Percentiles rank a stretch among this genome's conserved stretches.
Conservation (phyloP, 306 rosid species). For the Gynostemma pentaphyllum region DNA sequence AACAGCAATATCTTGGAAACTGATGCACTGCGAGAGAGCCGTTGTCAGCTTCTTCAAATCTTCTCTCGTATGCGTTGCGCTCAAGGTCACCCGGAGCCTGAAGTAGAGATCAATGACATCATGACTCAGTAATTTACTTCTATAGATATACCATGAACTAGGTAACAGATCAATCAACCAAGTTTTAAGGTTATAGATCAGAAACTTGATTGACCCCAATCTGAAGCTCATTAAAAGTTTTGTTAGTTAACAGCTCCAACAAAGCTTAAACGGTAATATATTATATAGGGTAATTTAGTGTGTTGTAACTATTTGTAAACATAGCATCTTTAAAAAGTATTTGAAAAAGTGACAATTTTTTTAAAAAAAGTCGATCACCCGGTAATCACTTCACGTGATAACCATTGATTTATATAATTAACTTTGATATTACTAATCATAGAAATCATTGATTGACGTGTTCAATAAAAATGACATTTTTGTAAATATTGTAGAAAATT, state of each 20-base stretch:
- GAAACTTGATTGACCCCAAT: background rate
- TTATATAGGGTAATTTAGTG: too few species aligned
- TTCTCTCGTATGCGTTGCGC: conserved; percentile 63
- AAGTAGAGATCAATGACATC: background rate
- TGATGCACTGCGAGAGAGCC: conserved; percentile 56
- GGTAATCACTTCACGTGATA: too few species aligned
- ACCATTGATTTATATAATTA: too few species aligned
- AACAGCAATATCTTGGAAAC: conserved; percentile 45
- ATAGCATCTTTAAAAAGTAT: too few species aligned
- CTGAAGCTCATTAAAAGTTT: background rate
- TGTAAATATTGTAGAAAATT: too few species aligned
- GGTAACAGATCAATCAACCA: background rate
- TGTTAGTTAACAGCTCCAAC: background rate
- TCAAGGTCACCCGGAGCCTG: conserved; percentile 73
- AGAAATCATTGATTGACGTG: too few species aligned
- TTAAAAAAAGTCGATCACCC: too few species aligned
- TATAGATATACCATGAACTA: background rate
- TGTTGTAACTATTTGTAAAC: too few species aligned
- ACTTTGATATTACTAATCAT: too few species aligned
- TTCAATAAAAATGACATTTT: too few species aligned
- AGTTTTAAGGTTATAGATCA: background rate
- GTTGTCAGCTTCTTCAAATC: conserved; percentile 58
- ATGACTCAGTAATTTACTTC: background rate
- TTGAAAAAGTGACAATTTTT: too few species aligned
- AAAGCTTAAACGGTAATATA: too few species aligned